Conservation (phyloP, 2,329 filamentous ascomycete genomes). For the Bipolaris bicolor region DNA sequence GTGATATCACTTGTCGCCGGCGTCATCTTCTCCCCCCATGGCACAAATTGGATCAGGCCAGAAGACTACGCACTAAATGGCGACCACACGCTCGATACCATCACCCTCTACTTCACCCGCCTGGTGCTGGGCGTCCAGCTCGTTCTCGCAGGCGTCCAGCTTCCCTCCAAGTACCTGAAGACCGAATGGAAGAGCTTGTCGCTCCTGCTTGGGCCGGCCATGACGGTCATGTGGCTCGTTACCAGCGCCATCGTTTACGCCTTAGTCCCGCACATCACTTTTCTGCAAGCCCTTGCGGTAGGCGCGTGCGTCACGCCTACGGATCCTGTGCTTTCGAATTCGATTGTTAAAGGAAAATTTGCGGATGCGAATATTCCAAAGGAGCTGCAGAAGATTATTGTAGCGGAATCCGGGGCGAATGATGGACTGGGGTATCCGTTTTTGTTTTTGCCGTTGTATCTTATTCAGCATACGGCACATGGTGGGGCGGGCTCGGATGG, state of each 20-base stretch:
- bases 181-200: constrained; percentile 78
- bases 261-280: constrained; percentile 71
- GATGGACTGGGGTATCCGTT: constrained; percentile 91
- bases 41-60: constrained; percentile 74
- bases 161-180: constrained; percentile 80
- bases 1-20: constrained; percentile 85
- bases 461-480: constrained; percentile 75
- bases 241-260: constrained; percentile 82
- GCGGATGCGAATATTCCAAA: constrained; percentile 88
- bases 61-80: constrained; percentile 72
- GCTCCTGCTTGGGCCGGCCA: constrained; percentile 79
- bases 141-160: constrained; percentile 84
- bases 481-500: constrained; percentile 55
- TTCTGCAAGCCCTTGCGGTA: constrained; percentile 79
- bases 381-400: constrained; percentile 72
- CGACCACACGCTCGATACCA: constrained; percentile 66
- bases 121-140: constrained; percentile 90
- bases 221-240: constrained; percentile 84
- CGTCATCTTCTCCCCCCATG: constrained; percentile 77
- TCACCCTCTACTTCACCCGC: constrained; percentile 84
- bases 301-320: constrained; percentile 91
- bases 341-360: constrained; percentile 92
- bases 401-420: constrained; percentile 80
- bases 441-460: constrained; percentile 80
- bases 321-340: constrained; percentile 85